phyloP scores from a whole-genome alignment of 306 rosid genomes.

The Macrotyloma uniflorum region DNA sequence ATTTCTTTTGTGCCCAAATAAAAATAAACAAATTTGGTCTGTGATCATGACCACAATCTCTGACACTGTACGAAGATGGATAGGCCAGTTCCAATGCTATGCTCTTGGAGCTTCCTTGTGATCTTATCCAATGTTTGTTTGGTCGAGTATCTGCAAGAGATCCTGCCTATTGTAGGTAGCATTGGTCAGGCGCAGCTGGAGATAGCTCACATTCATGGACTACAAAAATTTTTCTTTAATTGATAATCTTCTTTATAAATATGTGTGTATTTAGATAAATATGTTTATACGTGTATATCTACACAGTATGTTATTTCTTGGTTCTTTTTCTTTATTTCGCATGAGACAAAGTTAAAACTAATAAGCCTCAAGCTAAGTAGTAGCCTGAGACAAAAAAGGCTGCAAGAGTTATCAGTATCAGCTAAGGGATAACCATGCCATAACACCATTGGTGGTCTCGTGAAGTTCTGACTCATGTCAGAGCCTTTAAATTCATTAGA shows the following conservation, averaged over 20 bases:
- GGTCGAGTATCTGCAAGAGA: not conserved
- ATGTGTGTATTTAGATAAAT: too few species aligned
- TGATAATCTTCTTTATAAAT: too few species aligned
- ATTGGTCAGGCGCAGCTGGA: constrained; percentile 1
- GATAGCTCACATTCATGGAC: not conserved
- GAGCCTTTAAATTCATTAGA: not conserved
- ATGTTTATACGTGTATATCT: too few species aligned
- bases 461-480: constrained; percentile 18
- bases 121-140: not conserved
- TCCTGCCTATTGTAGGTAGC: not conserved
- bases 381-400: too few species aligned
- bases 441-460: not conserved
- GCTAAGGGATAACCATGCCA: constrained; percentile 14
- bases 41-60: not conserved
- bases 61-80: not conserved
- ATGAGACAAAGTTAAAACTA: not conserved
- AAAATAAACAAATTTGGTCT: too few species aligned
- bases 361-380: not conserved
- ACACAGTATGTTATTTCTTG: not conserved
- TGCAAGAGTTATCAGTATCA: not conserved
- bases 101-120: not conserved
- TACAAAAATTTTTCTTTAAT: not conserved
- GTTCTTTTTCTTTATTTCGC: not conserved
- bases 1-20: not conserved
- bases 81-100: not conserved